These are phyloP conservation scores for Scedosporium aurantiacum DNA, from an alignment of 2,329 filamentous ascomycete genomes.

Conservation along the genomic window DNA sequence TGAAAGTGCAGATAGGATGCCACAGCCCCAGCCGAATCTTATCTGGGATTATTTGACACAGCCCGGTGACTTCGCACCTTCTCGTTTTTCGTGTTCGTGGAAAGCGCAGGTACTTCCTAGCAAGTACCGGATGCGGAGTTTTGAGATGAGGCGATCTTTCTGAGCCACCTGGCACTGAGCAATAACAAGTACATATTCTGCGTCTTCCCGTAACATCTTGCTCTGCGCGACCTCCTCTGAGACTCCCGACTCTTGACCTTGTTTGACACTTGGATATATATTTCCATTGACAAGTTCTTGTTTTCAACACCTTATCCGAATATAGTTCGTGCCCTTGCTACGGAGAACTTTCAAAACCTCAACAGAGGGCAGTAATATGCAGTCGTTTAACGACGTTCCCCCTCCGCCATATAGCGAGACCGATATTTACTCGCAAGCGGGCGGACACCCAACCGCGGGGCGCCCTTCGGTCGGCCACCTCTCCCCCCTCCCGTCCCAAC, in stretches of 20 bases:
- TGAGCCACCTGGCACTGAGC: no score
- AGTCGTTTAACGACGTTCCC: conserved; percentile 25
- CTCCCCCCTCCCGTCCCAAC: conserved; percentile 8
- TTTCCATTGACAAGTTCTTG: background rate
- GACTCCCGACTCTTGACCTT: background rate
- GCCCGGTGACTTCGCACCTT: no score
- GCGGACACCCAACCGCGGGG: conserved; percentile 13
- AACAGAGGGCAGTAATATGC: background rate
- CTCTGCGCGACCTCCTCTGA: no score
- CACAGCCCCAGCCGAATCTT: background rate
- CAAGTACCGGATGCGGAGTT: no score
- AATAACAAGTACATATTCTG: no score
- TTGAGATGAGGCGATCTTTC: no score
- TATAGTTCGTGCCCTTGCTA: background rate
- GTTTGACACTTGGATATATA: background rate
- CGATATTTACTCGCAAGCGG: conserved; percentile 39
- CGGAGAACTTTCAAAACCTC: background rate
- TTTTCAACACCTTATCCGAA: background rate
- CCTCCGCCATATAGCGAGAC: conserved; percentile 49
- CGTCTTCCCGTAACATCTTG: no score
- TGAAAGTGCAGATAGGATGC: background rate
- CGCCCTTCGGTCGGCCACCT: conserved; percentile 16
- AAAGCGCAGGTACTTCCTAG: no score
- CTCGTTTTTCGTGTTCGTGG: no score
- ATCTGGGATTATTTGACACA: background rate